A percentile compares a stretch with the other conserved stretches of the same genome.
phyloP scores from a whole-genome alignment of 805 yeast species.

The Pichia scutulata region DNA sequence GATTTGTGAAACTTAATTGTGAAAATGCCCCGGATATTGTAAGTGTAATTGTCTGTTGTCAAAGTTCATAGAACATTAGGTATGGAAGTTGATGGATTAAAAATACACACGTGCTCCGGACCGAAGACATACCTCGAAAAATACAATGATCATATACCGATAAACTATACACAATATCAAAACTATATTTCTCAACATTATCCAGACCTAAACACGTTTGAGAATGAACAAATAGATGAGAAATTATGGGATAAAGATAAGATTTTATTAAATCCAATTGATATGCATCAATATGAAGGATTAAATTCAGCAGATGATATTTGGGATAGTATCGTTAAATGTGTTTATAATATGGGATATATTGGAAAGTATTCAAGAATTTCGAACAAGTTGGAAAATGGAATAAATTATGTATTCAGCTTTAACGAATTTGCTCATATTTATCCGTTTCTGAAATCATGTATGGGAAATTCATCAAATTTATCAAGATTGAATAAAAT shows the following conservation, averaged over 20 bases:
- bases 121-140: background rate
- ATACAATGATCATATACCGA: background rate
- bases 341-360: conserved; percentile 7
- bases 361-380: conserved; percentile 10
- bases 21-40: no score
- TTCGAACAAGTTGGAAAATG: conserved; percentile 7
- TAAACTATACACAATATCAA: background rate
- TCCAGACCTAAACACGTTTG: background rate
- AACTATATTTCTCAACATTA: background rate
- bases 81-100: background rate
- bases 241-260: background rate
- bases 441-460: conserved; percentile 8
- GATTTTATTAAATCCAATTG: conserved; percentile 5
- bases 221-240: background rate
- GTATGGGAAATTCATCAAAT: background rate
- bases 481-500: background rate
- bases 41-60: no score
- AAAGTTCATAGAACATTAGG: no score
- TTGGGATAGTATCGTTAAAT: conserved; percentile 7
- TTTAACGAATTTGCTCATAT: conserved; percentile 10
- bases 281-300: conserved; percentile 2
- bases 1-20: no score
- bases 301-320: conserved; percentile 6
- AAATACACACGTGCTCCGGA: no score
- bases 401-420: conserved; percentile 4